phyloP scores from a whole-genome alignment of 495 filamentous ascomycete genomes.

The Penicillium roqueforti region DNA sequence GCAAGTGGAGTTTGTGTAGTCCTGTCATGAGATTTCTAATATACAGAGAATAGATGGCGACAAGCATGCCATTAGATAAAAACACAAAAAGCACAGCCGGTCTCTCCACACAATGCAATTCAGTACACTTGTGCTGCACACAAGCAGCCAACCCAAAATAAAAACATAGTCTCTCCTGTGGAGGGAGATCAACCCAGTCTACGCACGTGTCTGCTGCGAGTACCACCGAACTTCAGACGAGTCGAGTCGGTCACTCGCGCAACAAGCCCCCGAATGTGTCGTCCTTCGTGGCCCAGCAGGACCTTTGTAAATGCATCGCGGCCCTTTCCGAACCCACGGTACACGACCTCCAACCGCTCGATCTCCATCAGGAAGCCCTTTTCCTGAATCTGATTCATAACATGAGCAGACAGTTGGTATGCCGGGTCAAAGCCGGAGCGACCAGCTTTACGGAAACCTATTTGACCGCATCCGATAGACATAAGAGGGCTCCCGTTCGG shows the following conservation, averaged over 20 bases:
- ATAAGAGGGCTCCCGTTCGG: constrained; percentile 75
- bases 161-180: not conserved
- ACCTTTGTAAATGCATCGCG: constrained; percentile 88
- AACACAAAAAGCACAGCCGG: not conserved
- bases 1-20: not conserved
- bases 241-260: constrained; percentile 75
- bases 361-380: constrained; percentile 59
- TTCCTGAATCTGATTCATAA: constrained; percentile 74
- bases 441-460: constrained; percentile 77
- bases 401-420: constrained; percentile 77
- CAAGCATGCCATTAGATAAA: constrained; percentile 4
- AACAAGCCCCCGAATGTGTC: constrained; percentile 63
- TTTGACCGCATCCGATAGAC: constrained; percentile 70
- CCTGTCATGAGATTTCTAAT: constrained; percentile 17
- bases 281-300: constrained; percentile 79
- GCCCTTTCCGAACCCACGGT: constrained; percentile 79
- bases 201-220: constrained; percentile 73
- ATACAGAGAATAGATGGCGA: constrained; percentile 20
- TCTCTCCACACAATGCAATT: not conserved
- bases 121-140: not conserved
- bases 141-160: not conserved
- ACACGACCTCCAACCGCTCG: constrained; percentile 62
- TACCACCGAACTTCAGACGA: constrained; percentile 92
- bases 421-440: constrained; percentile 87
- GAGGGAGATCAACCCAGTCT: constrained; percentile 61